Base-by-base conservation (phyloP, 306 rosid species). In the Hylodesmum podocarpum region DNA sequence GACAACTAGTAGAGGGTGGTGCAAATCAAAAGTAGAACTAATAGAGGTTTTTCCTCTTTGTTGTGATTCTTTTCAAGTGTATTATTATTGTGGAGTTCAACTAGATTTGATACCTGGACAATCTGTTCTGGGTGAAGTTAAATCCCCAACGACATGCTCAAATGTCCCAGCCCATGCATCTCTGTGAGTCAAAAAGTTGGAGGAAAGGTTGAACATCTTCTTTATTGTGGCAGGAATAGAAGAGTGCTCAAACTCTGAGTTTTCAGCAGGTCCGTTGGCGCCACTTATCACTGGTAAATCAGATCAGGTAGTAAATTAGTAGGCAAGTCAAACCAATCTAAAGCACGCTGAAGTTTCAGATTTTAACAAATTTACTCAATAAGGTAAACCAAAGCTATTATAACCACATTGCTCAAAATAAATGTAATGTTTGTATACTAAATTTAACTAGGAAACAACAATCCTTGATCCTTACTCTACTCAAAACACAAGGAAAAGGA, bases 161-260 rank as follows among this genome's bases (percentile, higher is more conserved):
- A 96, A 96, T 46, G 99, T 96, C 25, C 96, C 99, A 16, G 99
- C 98, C 99, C 99, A 96, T 36, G 99, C 98, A 73, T 96, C 99
- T 84, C 98, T 89, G 79, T 90, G 98, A 50, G 99, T 96, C 83
- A 96, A 84, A 82, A 96, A 96, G 84, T 92, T 92, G 0, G 98
- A 92, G 74, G 89, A 61, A 62, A 96, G 96, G 76, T 92, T 92
- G 94, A 96, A 90, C 72, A 96, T 83, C 87, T 96, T 96, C 93
- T 89, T 96, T 83, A 96, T 87, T 82, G 99, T 92, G 78, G 99
- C 98, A 36, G 99, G 99, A 77, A 96, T 86, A 18, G 99, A 96
- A 49, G 99, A 96, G 80, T 96, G 99, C 90, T 96, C 99, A 70
- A 88, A 96, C 83, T 96, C 97, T 0, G 99, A 96, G 86, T 84